Base-by-base conservation (phyloP, 208 protist species). In the Leishmania martiniquensis region DNA sequence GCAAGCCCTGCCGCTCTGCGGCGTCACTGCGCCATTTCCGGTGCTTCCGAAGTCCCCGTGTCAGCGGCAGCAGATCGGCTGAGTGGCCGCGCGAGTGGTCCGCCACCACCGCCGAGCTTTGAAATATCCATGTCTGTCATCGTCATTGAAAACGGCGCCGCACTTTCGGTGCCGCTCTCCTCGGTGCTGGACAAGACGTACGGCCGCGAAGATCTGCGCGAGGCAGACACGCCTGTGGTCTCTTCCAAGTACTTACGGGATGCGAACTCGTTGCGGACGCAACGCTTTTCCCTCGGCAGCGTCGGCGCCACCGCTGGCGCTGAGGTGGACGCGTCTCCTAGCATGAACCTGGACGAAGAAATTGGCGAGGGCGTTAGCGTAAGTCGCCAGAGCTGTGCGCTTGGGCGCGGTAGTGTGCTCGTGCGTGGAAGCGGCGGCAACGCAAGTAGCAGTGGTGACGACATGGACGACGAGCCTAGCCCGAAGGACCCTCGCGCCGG, bases 81-180 rank as follows among this genome's bases (percentile, higher is more conserved):
- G 49, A 89, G 79, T 66, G 73, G 80, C 39, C 81, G 72, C 51
- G 69, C 76, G n/a, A 72, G 77, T 44, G 54, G 65, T 47, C 68
- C 78, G 72, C 82, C 77, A 42, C 44, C 66, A 10, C 42, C 63
- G 54, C 77, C 72, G 12, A 66, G 76, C 55, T 96, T 96, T 73
- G 87, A 91, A 25, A 90, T 97, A 51, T 93, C 87, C 25, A 85
- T 97, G 76, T 95, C 90, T 32, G 93, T 97, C 37, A 90, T 97
- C 87, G 89, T 97, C 69, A 97, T 97, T 69, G 90, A 97, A 52
- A 94, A 97, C 78, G 92, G 94, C 69, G 81, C 84, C 29, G 89
- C 88, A 37, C 81, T 92, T 25, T 88, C 85, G 39, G 87, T 96
- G 44, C 92, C 94, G n/a, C 86, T 97, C 57, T 85, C 88, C 25